These are phyloP conservation scores for Nyssa sinensis DNA, from an alignment of 148 eudicot genomes.

Conservation along the genomic window DNA sequence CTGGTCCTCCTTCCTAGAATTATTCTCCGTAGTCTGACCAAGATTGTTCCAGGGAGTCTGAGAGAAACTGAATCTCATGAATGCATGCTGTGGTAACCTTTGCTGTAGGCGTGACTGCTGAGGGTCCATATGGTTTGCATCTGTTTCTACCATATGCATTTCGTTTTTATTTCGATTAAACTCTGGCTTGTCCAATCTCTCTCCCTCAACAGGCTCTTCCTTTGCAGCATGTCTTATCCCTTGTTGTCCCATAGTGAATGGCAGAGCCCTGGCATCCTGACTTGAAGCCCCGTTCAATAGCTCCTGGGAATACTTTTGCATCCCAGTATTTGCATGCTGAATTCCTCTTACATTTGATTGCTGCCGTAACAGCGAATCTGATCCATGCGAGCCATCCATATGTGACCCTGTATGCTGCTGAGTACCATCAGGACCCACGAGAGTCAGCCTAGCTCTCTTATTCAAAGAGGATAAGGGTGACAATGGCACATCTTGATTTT, in stretches of 20 bases:
- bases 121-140: conserved; percentile 49
- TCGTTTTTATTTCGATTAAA: conserved; percentile 41
- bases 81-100: conserved; percentile 51
- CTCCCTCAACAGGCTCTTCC: conserved; percentile 55
- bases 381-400: conserved; percentile 53
- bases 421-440: conserved; percentile 38
- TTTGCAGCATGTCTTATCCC: conserved; percentile 44
- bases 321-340: conserved; percentile 52
- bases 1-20: conserved; percentile 70
- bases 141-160: conserved; percentile 49
- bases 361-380: conserved; percentile 62
- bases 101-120: conserved; percentile 52
- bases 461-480: conserved; percentile 47
- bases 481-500: conserved; percentile 66
- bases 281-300: conserved; percentile 58
- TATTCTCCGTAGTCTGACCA: conserved; percentile 57
- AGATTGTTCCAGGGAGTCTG: conserved; percentile 62
- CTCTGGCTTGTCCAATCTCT: conserved; percentile 59
- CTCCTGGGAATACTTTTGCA: conserved; percentile 70
- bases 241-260: conserved; percentile 45
- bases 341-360: conserved; percentile 52
- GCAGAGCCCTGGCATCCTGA: conserved; percentile 45
- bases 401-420: conserved; percentile 56
- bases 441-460: conserved; percentile 55
- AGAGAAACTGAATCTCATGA: conserved; percentile 50